Evolutionary conservation across 495 filamentous ascomycete genomes (phyloP), one percentile per base, ranked within the genome.

Genomic region (Penicillium malachiteum): DNA sequence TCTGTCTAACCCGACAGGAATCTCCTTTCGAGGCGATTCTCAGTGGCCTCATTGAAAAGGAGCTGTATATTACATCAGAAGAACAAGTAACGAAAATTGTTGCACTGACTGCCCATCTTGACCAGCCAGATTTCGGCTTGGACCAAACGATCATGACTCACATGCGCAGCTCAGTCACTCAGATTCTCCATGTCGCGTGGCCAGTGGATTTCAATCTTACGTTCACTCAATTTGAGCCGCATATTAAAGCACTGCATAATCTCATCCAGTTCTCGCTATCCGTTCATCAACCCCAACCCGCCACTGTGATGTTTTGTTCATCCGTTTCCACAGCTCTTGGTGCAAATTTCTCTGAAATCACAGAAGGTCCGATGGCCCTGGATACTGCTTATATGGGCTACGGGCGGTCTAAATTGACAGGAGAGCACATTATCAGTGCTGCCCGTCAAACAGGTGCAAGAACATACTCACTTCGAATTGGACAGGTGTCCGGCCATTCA

Each of bases 161-260:
- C 18, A 71, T 84, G 55, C 66, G 66, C 12, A 47, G 69, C 6
- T 69, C 69, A 0, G 70, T 78, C 4, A 79, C 78, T 3, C 67
- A 77, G 33, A 76, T 84, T 41, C 77, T 84, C 48, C 82, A 84
- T 57, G 74, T 73, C 13, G 81, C 83, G 8, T 86, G 83, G 82
- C 75, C 82, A 9, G 78, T 84, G 14, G 81, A 84, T 59, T 82
- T 83, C 74, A 78, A 81, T 52, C 67, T 84, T 12, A 67, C 62
- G 0, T 65, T 73, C 3, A 16, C 52, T 7, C 64, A 61, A 38
- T 77, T 77, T 48, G 64, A 71, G 12, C 68, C 79, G 1, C 77
- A 82, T 50, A 73, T 85, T 54, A 62, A 63, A 12, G 81, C 80
- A 0, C 60, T 83, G 0, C 56, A 79, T 52, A 80, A 84, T 52